Evolutionary conservation across 306 rosid species (phyloP), one percentile per base, ranked within the genome.

Genomic region (Ochetophila trinervis): DNA sequence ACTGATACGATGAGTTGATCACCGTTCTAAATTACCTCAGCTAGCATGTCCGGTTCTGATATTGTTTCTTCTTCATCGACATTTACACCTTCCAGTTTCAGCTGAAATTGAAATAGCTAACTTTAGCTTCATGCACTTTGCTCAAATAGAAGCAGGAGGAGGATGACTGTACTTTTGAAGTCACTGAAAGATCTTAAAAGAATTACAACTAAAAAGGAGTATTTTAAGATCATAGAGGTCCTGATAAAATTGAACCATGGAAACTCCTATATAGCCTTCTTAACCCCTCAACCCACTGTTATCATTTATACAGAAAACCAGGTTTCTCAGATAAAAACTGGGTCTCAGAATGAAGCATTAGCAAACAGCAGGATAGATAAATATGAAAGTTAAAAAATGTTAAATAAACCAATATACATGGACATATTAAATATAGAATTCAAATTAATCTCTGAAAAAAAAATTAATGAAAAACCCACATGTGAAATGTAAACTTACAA

Each of bases 31-130:
- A 32, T 83, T 76, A 93, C 99, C 99, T 93, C 99, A 53, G 72
- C 60, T 44, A 93, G 79, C 69, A 90, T 68, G 54, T 93, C 87
- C 5, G 76, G 71, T 66, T 90, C 96, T 8, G 91, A 79, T 78
- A 90, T 70, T 24, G 96, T 93, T 80, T 84, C 96, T 72, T 93
- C 97, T 69, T 93, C 94, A 57, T 93, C 84, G 48, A 93, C 66
- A 70, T 88, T 85, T 45, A 80, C 77, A 68, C 99, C 97, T 36
- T 90, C 79, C 55, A 88, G 91, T 75, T 77, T 86, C 78, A 93
- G 63, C 99, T 93, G 78, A 67, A 74, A 78, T 36, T 12, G 18
- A 63, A 45, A 53, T 16, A 61, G 57, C 23, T 50, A 19, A 69
- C 11, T 40, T 54, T 62, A 67, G 70, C 35, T 57, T 55, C 40